phyloP scores from a whole-genome alignment of 108 stramenopile species.

The Nitzschia sp. region DNA sequence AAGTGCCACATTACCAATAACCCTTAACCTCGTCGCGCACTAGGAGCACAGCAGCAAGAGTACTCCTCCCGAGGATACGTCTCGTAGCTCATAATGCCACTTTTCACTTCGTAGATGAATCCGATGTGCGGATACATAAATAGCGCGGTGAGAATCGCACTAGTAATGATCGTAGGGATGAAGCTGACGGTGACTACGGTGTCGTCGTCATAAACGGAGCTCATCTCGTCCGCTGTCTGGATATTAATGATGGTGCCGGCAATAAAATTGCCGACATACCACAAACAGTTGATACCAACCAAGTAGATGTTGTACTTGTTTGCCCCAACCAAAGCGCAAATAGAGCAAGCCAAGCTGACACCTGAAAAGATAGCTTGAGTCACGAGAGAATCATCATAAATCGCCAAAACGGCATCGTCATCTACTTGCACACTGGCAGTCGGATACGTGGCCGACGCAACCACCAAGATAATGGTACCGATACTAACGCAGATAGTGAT shows the following conservation, averaged over 20 bases:
- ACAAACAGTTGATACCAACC: conserved; percentile 8
- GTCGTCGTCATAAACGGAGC: not conserved
- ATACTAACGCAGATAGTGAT: conserved; percentile 12
- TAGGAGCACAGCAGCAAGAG: conserved; percentile 30
- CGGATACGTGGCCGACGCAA: not conserved
- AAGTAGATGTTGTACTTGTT: conserved; percentile 22
- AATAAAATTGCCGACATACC: conserved; percentile 2
- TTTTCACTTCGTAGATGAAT: conserved; percentile 36
- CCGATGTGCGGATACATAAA: conserved; percentile 38
- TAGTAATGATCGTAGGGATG: not conserved
- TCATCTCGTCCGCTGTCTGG: not conserved
- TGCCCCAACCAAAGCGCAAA: conserved; percentile 30
- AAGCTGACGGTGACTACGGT: not conserved
- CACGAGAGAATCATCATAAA: conserved; percentile 1
- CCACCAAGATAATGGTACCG: not conserved
- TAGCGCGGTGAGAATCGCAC: conserved; percentile 7
- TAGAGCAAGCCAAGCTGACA: conserved; percentile 1
- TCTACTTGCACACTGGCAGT: not conserved
- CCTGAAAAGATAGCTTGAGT: conserved; percentile 3
- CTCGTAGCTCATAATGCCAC: conserved; percentile 29
- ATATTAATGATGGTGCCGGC: not conserved
- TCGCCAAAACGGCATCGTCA: conserved; percentile 6
- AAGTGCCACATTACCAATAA: too few relatives aligned
- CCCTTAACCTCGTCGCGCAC: not conserved
- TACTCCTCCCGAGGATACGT: conserved; percentile 38